Base-by-base conservation (phyloP, 2,329 filamentous ascomycete species). In the Alternaria alternata region DNA sequence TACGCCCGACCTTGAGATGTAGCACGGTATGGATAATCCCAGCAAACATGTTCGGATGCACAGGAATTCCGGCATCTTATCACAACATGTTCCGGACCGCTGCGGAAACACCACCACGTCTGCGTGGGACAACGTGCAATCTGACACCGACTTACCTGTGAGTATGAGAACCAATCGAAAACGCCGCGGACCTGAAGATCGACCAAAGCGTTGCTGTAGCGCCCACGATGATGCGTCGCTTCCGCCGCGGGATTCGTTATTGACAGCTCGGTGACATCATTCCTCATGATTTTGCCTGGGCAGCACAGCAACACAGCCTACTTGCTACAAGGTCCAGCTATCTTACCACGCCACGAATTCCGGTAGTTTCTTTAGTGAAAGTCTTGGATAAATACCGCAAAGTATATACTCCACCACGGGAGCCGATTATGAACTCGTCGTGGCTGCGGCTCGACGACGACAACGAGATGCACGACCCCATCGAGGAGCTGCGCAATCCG, bases 401-500 rank as follows among this genome's bases (percentile, higher is more conserved):
- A 53, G 39, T 36, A 53, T 46, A 46, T 30, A 47, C 32, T 39
- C 30, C 36, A 28, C 16, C 18, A 26, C 34, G 16, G 20, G 14
- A 49, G 14, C 43, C n/a, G 43, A 16, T 34, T 30, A 59, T 59
- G 56, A 59, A 43, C 36, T 60, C 57, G 32, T 51, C 42, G 32
- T 60, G 57, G 57, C 24, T 46, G 24, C 57, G 46, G 49, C 57
- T 60, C 26, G 57, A 46, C 39, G 52, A 56, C 52, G n/a, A 56
- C 39, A 44, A 39, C 24, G 54, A 20, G 11, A 56, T 71, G 67
- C 47, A 63, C 16, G 69, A 69, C 48, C 60, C 69, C 14, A 46
- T 66, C 14, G 60, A 70, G 16, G 61, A 66, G 39, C 51, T 70
- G 51, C 63, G 57, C 5, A 61, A 59, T 24, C 66, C 69, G 24